Base-by-base conservation (phyloP, 352 stramenopile species). In the Globisporangium rhizosaccharum region DNA sequence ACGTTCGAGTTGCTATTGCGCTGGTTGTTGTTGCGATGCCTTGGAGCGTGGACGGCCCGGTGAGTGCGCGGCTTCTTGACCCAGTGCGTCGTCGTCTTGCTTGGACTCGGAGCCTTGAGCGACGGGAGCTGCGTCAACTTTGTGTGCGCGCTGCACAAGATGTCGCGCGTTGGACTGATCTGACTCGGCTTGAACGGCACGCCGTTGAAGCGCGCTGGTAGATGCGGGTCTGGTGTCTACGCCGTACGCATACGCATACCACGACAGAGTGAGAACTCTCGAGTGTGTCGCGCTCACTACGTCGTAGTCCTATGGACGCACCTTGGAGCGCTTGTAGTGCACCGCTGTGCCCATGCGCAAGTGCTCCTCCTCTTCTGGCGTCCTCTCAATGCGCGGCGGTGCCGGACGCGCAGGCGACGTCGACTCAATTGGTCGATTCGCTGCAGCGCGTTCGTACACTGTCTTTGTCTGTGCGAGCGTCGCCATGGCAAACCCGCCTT, bases 161-260 rank as follows among this genome's bases (percentile, higher is more conserved):
- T 83, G 15, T 88, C 79, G 14, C 60, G 72, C 23, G 67, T 85
- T 5, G 70, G 66, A 42, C 67, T 84, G 15, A 82, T 66, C 71
- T 86, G 68, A 51, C 75, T 86, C 28, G 70, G 64, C 39, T 62
- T 76, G 58, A 81, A 88, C n/a, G 79, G 74, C 33, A 88, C 59
- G 28, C 72, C 72, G 30, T 88, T 88, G 62, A 85, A 86, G 41
- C 79, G 63, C 8, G 79, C 79, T 20, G 79, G 79, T 6, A 88
- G 49, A 52, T 87, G 69, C 14, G 76, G 79, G 37, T 88, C 79
- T 11, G 70, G 72, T 1, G 57, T 74, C 74, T 84, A 50, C 33
- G 25, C 26, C 26, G 56, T 15, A 58, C 12, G 17, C 6, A 39
- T 51, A 26, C 6, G 10, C 55, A 20, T 11, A 39, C 23, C 23